Conservation (phyloP, 2,329 filamentous ascomycete genomes). For the Colletotrichum orchidophilum region DNA sequence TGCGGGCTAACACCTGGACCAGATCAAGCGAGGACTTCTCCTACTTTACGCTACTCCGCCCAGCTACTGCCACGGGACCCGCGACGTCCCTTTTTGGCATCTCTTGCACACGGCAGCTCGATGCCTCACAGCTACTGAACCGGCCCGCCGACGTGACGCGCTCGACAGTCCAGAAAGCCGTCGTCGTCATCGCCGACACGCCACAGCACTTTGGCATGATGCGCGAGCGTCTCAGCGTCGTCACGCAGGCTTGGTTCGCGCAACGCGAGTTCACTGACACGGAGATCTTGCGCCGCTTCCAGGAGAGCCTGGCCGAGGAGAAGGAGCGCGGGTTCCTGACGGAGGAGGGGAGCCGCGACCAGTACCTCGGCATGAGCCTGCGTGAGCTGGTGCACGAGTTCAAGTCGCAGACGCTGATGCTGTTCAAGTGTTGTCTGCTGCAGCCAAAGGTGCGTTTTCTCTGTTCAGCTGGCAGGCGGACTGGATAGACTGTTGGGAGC, state of each 20-base stretch:
- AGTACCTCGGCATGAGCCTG: conserved; percentile 88
- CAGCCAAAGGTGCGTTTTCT: conserved; percentile 81
- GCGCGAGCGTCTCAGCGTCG: conserved; percentile 87
- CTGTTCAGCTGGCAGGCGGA: neutral
- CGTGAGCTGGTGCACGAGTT: conserved; percentile 94
- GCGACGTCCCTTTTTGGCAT: conserved; percentile 94
- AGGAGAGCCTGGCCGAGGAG: conserved; percentile 83
- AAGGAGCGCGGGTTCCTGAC: conserved; percentile 65
- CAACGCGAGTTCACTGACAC: conserved; percentile 92
- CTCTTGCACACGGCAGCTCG: conserved; percentile 91
- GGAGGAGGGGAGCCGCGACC: conserved; percentile 80
- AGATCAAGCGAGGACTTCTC: conserved; percentile 96
- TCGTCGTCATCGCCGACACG: conserved; percentile 92
- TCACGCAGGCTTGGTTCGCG: conserved; percentile 96
- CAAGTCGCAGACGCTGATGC: conserved; percentile 90
- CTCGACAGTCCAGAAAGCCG: conserved; percentile 96
- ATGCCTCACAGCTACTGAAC: conserved; percentile 79
- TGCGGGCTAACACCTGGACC: conserved; percentile 30
- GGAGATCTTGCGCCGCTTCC: conserved; percentile 90
- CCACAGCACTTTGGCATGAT: conserved; percentile 91
- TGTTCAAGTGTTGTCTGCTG: conserved; percentile 92
- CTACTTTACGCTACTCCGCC: conserved; percentile 90
- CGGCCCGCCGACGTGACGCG: conserved; percentile 91
- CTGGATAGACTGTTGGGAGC: neutral
- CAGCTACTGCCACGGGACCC: conserved; percentile 61